A percentile compares a stretch with the other conserved stretches of the same genome.
These are phyloP conservation scores for Adansonia digitata DNA, from an alignment of 345 rosid genomes.

Conservation along the genomic window DNA sequence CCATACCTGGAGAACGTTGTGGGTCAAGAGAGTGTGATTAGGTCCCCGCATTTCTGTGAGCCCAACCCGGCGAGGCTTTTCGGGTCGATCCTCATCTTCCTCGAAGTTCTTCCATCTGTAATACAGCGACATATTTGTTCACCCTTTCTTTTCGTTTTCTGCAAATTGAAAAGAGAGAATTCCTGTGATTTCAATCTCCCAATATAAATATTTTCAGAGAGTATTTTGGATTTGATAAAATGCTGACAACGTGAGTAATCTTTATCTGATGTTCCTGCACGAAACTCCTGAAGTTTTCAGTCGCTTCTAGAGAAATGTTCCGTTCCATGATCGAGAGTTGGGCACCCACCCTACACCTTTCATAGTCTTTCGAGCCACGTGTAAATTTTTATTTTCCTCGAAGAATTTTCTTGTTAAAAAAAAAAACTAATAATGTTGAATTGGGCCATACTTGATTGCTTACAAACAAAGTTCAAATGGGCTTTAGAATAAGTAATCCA, in stretches of 20 bases:
- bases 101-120: conserved; percentile 72
- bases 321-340: neutral
- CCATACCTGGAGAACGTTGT: conserved; percentile 58
- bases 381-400: neutral
- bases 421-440: neutral
- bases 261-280: neutral
- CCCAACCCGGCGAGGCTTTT: conserved; percentile 84
- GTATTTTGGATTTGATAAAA: no score
- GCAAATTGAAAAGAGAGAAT: neutral
- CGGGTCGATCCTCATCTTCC: conserved; percentile 82
- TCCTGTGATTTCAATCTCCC: neutral
- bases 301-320: conserved; percentile 39
- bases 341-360: neutral
- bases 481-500: neutral
- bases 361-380: neutral
- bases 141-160: neutral
- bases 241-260: neutral
- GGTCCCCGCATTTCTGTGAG: conserved; percentile 93
- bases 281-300: conserved; percentile 28
- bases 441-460: neutral
- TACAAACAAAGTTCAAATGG: neutral
- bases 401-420: neutral
- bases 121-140: conserved; percentile 38
- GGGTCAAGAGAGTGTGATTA: conserved; percentile 54
- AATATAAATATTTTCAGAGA: neutral